Evolutionary conservation across 2,329 filamentous ascomycete genomes (phyloP).

Genomic region (Fusarium praegraminearum): DNA sequence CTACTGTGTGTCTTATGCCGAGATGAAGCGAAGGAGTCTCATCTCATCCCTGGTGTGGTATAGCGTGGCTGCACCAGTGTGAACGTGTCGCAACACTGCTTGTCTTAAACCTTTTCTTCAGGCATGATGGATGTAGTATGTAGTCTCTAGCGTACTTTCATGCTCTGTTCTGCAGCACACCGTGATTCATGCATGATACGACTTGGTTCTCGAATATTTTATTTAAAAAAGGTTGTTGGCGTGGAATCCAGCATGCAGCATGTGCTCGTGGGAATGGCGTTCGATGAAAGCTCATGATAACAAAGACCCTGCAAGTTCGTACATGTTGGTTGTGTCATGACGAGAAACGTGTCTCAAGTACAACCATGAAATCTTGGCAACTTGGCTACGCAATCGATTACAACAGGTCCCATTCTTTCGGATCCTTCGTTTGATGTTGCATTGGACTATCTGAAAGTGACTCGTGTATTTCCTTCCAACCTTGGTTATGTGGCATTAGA

Average conservation of each 20-base stretch:
- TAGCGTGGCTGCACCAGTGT: conserved; percentile 27
- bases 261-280: conserved; percentile 22
- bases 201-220: conserved; percentile 31
- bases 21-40: conserved; percentile 40
- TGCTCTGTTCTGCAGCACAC: conserved; percentile 29
- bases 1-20: conserved; percentile 28
- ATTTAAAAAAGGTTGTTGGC: neutral
- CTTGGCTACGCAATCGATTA: conserved; percentile 2
- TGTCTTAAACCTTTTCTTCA: conserved; percentile 8
- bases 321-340: conserved; percentile 21
- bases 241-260: conserved; percentile 11
- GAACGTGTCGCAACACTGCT: conserved; percentile 13
- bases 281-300: conserved; percentile 1
- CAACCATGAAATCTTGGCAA: conserved; percentile 15
- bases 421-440: conserved; percentile 2
- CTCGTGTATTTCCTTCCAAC: neutral
- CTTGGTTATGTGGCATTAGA: neutral
- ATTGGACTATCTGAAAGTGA: conserved; percentile 12
- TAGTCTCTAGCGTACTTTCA: conserved; percentile 12
- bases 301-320: conserved; percentile 8
- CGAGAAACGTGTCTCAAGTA: conserved; percentile 12
- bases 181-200: conserved; percentile 48
- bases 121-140: conserved; percentile 23
- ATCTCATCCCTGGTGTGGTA: conserved; percentile 7
- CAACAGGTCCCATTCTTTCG: neutral